Evolutionary conservation across 2,329 filamentous ascomycete species (phyloP).

Genomic region (Apiospora pterosperma): DNA sequence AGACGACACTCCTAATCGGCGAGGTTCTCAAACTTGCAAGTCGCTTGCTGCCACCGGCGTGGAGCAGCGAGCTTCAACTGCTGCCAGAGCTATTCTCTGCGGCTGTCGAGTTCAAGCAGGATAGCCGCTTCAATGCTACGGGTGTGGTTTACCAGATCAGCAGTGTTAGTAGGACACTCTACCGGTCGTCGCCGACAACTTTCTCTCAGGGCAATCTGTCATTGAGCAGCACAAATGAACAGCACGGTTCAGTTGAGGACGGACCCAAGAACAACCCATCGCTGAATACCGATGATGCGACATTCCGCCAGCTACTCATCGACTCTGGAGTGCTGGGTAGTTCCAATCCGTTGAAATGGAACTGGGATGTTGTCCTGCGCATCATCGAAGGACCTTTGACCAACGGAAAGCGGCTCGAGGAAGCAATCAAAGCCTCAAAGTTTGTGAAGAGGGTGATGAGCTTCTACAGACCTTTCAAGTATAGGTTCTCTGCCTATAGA

Average conservation of each 20-base stretch:
- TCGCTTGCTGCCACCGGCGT: conserved; percentile 74
- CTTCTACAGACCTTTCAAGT: conserved; percentile 96
- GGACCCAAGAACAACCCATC: conserved; percentile 49
- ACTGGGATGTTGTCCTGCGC: conserved; percentile 88
- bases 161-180: conserved; percentile 90
- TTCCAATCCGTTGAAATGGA: conserved; percentile 93
- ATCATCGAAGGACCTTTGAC: conserved; percentile 91
- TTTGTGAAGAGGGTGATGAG: conserved; percentile 93
- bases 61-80: conserved; percentile 82
- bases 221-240: conserved; percentile 42
- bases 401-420: conserved; percentile 86
- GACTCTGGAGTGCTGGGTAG: conserved; percentile 86
- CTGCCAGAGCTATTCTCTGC: conserved; percentile 81
- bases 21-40: conserved; percentile 89
- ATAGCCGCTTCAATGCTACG: conserved; percentile 76
- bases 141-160: conserved; percentile 97
- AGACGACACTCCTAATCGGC: conserved; percentile 85
- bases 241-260: conserved; percentile 52
- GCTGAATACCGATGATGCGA: conserved; percentile 56
- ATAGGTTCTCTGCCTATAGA: conserved; percentile 84
- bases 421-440: conserved; percentile 91
- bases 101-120: conserved; percentile 67
- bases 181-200: conserved; percentile 64
- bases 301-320: conserved; percentile 61
- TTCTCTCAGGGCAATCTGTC: conserved; percentile 34